Conservation (phyloP, 345 rosid species). For the Passiflora organensis region DNA sequence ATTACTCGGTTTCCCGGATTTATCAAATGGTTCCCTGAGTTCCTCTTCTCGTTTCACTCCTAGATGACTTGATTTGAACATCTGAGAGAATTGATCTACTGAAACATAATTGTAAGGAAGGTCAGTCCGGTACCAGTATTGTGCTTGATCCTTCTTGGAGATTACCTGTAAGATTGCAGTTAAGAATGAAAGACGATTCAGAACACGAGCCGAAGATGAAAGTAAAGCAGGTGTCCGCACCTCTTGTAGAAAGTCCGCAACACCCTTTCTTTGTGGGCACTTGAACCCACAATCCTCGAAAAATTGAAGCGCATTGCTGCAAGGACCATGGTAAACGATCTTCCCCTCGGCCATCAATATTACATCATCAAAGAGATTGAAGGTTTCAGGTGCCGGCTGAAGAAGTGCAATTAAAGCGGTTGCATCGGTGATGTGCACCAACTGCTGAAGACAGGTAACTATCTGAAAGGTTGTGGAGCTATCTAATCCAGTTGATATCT, state of each 20-base stretch:
- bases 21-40: slow-evolving; percentile 35
- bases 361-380: slow-evolving; percentile 8
- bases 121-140: not conserved
- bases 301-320: not conserved
- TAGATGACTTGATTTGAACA: slow-evolving; percentile 31
- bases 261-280: slow-evolving; percentile 10
- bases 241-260: slow-evolving; percentile 3
- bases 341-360: slow-evolving; percentile 10
- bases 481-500: slow-evolving; percentile 12
- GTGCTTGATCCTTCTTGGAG: slow-evolving; percentile 9
- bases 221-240: not conserved
- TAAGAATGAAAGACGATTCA: not conserved
- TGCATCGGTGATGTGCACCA: slow-evolving; percentile 8
- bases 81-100: not conserved
- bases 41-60: slow-evolving; percentile 38
- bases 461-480: slow-evolving; percentile 13
- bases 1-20: slow-evolving; percentile 27
- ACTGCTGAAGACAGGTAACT: slow-evolving; percentile 9
- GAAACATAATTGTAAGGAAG: not conserved
- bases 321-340: slow-evolving; percentile 8
- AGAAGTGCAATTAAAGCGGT: slow-evolving; percentile 5
- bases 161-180: not conserved
- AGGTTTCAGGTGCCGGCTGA: slow-evolving; percentile 12
- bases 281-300: slow-evolving; percentile 11
- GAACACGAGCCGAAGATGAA: not conserved